These are phyloP conservation scores for Wickerhamomyces xylosicus DNA, from an alignment of 805 yeast genomes.

Conservation along the genomic window DNA sequence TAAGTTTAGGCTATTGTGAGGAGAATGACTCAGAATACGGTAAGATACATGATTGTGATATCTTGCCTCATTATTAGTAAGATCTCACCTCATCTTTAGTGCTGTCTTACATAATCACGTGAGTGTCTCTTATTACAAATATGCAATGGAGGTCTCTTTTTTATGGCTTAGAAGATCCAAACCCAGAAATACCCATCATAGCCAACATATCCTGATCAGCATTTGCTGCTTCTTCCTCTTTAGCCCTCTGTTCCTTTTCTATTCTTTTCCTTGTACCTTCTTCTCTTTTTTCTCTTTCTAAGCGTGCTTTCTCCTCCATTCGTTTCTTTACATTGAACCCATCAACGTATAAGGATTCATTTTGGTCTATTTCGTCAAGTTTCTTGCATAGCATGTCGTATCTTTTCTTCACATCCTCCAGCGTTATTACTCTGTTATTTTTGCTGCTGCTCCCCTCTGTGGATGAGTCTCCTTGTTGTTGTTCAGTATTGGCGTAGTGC, in stretches of 20 bases:
- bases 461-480: constrained; percentile 19
- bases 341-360: constrained; percentile 5
- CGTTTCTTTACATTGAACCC: constrained; percentile 28
- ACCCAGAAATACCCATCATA: background rate
- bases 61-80: no score
- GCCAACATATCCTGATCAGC: background rate
- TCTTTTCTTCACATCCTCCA: constrained; percentile 36
- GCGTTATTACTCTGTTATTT: constrained; percentile 23
- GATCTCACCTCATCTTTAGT: no score
- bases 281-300: constrained; percentile 10
- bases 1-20: no score
- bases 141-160: no score
- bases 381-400: constrained; percentile 26
- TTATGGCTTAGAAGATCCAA: background rate
- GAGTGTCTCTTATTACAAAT: no score
- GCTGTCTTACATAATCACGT: no score
- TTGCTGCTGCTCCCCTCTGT: constrained; percentile 22
- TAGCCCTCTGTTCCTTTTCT: constrained; percentile 1
- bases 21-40: no score
- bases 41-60: no score
- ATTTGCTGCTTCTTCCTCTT: background rate
- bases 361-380: constrained; percentile 14
- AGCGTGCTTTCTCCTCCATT: constrained; percentile 26
- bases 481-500: constrained; percentile 39
- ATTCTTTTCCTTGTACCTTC: constrained; percentile 6